These are phyloP conservation scores for Colletotrichum caudatum DNA, from an alignment of 2,329 filamentous ascomycete genomes.

Conservation along the genomic window DNA sequence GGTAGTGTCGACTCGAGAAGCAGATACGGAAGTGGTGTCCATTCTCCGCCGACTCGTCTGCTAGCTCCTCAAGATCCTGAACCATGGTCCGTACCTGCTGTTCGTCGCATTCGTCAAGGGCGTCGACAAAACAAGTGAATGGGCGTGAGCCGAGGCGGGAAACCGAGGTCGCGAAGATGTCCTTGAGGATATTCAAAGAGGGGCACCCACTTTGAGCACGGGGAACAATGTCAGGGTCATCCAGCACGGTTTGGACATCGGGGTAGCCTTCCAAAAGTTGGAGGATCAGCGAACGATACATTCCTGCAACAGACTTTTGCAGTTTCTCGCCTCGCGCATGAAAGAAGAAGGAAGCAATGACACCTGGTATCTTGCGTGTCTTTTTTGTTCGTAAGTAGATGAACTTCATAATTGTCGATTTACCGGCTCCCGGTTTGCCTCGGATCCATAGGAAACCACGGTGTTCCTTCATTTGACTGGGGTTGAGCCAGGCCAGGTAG, in stretches of 20 bases:
- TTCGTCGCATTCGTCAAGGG: neutral
- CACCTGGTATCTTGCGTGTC: neutral
- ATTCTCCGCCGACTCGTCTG: neutral
- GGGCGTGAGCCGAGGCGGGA: neutral
- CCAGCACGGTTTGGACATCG: neutral
- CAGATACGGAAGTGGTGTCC: neutral
- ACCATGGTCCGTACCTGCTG: neutral
- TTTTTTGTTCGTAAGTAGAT: neutral
- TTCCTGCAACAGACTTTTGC: slow-evolving; percentile 25
- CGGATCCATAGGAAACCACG: slow-evolving; percentile 22
- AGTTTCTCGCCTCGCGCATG: slow-evolving; percentile 30
- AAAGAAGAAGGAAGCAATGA: slow-evolving; percentile 33
- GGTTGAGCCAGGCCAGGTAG: slow-evolving; percentile 39
- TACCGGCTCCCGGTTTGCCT: slow-evolving; percentile 19
- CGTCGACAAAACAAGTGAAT: neutral
- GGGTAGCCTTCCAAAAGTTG: slow-evolving; percentile 18
- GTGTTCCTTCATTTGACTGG: rapidly evolving
- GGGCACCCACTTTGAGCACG: neutral
- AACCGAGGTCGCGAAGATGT: neutral
- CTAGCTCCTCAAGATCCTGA: neutral
- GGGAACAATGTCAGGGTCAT: slow-evolving; percentile 21
- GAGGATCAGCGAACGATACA: slow-evolving; percentile 32
- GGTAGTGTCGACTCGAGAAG: neutral
- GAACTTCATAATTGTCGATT: slow-evolving; percentile 29
- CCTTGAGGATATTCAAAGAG: neutral